Conservation (phyloP, 768 basidiomycete species). For the Neoboletus magnificus region DNA sequence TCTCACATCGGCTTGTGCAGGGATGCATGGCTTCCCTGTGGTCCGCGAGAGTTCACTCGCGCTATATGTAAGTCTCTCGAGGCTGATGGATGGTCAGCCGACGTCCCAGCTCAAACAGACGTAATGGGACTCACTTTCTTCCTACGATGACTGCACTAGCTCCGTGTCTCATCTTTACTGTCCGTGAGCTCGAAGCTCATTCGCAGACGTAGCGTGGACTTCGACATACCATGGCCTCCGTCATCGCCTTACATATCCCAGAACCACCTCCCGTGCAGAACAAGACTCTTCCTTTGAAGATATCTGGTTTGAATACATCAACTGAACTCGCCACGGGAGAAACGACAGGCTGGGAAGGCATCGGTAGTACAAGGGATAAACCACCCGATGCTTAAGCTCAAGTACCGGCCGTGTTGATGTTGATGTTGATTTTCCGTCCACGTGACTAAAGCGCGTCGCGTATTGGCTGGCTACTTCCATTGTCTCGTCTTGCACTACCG, state of each 20-base stretch:
- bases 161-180: constrained; percentile 73
- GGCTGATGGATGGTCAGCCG: constrained; percentile 37
- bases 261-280: constrained; percentile 92
- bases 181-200: constrained; percentile 6
- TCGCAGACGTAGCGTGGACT: neutral
- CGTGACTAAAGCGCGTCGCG: constrained; percentile 18
- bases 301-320: constrained; percentile 66
- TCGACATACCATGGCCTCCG: constrained; percentile 67
- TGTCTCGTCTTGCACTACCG: neutral
- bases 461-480: neutral
- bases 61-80: constrained; percentile 65
- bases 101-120: neutral
- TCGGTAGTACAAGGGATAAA: neutral
- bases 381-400: too few species aligned
- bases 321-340: constrained; percentile 52
- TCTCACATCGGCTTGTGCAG: constrained; percentile 80
- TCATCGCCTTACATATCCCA: constrained; percentile 91
- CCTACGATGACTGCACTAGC: constrained; percentile 81
- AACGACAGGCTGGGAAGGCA: constrained; percentile 42
- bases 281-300: constrained; percentile 88
- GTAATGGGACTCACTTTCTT: constrained; percentile 59
- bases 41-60: constrained; percentile 66
- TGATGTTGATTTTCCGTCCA: constrained; percentile 24
- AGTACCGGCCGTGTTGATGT: too few species aligned
- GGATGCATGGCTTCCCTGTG: constrained; percentile 71